A percentile compares a stretch with the other conserved stretches of the same genome.
Evolutionary conservation across 2,329 filamentous ascomycete species (phyloP).

Genomic region (Apiospora sp.): DNA sequence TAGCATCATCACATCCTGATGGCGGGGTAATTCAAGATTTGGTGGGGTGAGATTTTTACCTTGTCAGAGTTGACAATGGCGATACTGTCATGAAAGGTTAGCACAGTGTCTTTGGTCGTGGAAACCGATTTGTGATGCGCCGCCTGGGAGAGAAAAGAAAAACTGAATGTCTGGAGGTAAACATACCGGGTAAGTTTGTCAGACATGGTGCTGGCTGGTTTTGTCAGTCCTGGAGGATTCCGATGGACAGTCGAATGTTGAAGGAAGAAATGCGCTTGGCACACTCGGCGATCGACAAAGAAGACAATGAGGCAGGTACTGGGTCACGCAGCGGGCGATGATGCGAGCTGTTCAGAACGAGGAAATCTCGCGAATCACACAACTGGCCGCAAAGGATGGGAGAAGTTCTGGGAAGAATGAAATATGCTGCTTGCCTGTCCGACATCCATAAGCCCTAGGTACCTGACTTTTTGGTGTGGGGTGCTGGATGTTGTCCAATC

Average conservation of each 20-base stretch:
- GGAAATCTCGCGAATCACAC: conserved; percentile 13
- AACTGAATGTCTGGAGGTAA: background rate
- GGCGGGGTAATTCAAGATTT: conserved; percentile 47
- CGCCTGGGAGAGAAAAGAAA: background rate
- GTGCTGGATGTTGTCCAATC: conserved; percentile 2
- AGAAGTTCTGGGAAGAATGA: conserved; percentile 16
- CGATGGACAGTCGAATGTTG: conserved; percentile 16
- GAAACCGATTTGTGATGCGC: background rate
- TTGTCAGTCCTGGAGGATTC: conserved; percentile 13
- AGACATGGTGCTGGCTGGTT: conserved; percentile 22
- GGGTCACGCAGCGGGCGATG: conserved; percentile 18
- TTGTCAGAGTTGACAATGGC: conserved; percentile 99
- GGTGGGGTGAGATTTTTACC: conserved; percentile 61
- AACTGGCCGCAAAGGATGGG: conserved; percentile 16
- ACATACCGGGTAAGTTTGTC: conserved; percentile 28
- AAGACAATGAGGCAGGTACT: background rate
- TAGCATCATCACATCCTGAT: conserved; percentile 33
- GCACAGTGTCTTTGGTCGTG: background rate
- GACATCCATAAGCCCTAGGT: conserved; percentile 11
- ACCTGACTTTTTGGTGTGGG: conserved; percentile 14
- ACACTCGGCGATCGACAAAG: conserved; percentile 5
- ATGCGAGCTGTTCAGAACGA: conserved; percentile 17
- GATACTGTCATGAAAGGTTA: conserved; percentile 68
- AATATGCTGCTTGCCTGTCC: background rate
- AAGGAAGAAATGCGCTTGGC: conserved; percentile 2